These are phyloP conservation scores for Monilinia laxa DNA, from an alignment of 2,329 filamentous ascomycete genomes.

Conservation along the genomic window DNA sequence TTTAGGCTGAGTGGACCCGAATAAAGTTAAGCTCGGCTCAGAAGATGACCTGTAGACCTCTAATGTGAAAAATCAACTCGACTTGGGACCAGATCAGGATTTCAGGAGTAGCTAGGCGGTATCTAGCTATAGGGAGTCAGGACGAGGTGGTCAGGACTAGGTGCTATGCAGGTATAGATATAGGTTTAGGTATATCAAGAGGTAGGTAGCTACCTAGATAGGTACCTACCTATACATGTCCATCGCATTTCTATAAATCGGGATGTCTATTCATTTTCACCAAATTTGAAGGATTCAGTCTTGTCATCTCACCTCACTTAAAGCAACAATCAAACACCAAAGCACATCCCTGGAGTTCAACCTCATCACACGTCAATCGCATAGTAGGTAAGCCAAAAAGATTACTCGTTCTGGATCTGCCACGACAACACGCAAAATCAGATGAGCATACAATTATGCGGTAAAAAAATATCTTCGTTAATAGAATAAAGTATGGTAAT, in stretches of 20 bases:
- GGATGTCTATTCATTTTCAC: not conserved
- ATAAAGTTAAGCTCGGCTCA: constrained; percentile 8
- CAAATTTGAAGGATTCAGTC: not conserved
- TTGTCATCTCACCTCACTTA: constrained; percentile 3
- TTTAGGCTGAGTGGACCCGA: constrained; percentile 17
- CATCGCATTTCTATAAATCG: not conserved
- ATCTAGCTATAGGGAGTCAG: too few relatives aligned
- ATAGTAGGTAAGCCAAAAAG: not conserved
- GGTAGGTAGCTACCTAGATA: too few relatives aligned
- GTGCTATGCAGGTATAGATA: not conserved
- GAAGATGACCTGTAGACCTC: constrained; percentile 1
- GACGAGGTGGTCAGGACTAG: too few relatives aligned
- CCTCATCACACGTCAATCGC: constrained; percentile 17
- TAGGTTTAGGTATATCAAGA: too few relatives aligned
- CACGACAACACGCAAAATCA: constrained; percentile 17
- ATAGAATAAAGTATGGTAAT: constrained; percentile 9
- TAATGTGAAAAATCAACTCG: not conserved
- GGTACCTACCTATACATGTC: too few relatives aligned
- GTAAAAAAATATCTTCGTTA: not conserved
- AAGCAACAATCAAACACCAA: not conserved
- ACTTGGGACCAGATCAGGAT: not conserved
- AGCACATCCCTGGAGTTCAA: constrained; percentile 7
- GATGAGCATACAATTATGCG: constrained; percentile 5
- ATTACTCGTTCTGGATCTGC: constrained; percentile 18
- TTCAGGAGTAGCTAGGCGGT: too few relatives aligned